These are phyloP conservation scores for Physcomitrellopsis africana DNA, from an alignment of 225 moss, liverwort and hornwort genomes.

Conservation along the genomic window DNA sequence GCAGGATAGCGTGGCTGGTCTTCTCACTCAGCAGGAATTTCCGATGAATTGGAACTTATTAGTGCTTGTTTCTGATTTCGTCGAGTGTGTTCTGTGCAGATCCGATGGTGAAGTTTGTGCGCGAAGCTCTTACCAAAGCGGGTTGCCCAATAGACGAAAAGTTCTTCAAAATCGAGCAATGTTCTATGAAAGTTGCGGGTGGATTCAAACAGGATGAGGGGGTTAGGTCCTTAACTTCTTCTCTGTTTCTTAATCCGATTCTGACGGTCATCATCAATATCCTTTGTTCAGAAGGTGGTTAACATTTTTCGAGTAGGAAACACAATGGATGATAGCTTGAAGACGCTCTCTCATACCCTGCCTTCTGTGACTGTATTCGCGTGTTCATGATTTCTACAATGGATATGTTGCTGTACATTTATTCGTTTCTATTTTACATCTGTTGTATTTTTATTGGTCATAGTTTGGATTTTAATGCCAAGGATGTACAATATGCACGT, in stretches of 20 bases:
- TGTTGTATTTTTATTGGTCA: not conserved
- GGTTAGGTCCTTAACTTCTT: conserved; percentile 45
- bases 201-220: conserved; percentile 67
- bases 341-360: not conserved
- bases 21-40: not conserved
- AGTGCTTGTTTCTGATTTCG: not conserved
- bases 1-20: not conserved
- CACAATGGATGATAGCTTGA: not conserved
- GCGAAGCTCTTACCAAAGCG: conserved; percentile 59
- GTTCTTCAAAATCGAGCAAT: conserved; percentile 66
- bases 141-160: conserved; percentile 66
- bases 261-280: not conserved
- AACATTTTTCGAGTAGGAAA: not conserved
- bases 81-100: conserved; percentile 37
- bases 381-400: not conserved
- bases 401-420: not conserved
- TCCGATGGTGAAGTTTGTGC: conserved; percentile 66
- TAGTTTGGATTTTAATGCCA: conserved; percentile 15
- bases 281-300: not conserved
- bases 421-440: too few species aligned
- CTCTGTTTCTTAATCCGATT: not conserved
- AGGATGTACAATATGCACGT: conserved; percentile 22
- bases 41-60: not conserved
- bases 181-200: conserved; percentile 57
- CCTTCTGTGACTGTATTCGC: not conserved